Base-by-base conservation (phyloP, 495 filamentous ascomycete species). In the Baudoinia panamericana region DNA sequence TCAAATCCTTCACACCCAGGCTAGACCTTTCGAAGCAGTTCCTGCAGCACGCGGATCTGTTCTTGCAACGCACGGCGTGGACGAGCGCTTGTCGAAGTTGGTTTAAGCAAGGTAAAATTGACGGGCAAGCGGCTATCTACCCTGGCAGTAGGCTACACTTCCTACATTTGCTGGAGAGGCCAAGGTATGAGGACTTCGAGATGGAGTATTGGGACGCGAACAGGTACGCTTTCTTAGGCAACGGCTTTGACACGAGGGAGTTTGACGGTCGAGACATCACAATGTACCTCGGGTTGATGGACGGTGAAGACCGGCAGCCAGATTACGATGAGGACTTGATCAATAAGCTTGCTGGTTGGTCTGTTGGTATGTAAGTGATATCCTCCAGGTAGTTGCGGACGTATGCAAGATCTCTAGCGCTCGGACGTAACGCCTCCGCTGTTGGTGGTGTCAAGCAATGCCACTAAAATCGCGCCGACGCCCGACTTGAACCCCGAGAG, bases 151-250 rank as follows among this genome's bases (percentile, higher is more conserved):
- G 65, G 8, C 47, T 65, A 17, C 56, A 61, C 41, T 66, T 62
- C 44, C 50, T 68, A 32, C 55, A 64, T 44, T 40, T 64, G 34
- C 35, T 68, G 58, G 42, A 48, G 34, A 17, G 39, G 17, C 56
- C 59, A 22, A 33, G 60, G 33, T 62, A 56, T 48, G 64, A 67
- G 39, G 64, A 67, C 38, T 67, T 53, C 43, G 56, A 62, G 16
- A 59, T 65, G 8, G 52, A 53, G 41, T 64, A 60, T 37, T 55
- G 51, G 50, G 54, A 54, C 32, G 45, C 47, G 18, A 64, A 64
- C 43, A 25, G 54, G 17, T 68, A 62, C 51, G 43, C 50, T 1
- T 68, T 59, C 35, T 35, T 66, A 45, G 64, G 64, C 7, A 68
- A 66, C 50, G 64, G 64, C 1, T 66, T 66, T 40, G 43, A 57